Evolutionary conservation across 2,329 filamentous ascomycete species (phyloP), one percentile per base, ranked within the genome.

Genomic region (Tolypocladium inflatum): DNA sequence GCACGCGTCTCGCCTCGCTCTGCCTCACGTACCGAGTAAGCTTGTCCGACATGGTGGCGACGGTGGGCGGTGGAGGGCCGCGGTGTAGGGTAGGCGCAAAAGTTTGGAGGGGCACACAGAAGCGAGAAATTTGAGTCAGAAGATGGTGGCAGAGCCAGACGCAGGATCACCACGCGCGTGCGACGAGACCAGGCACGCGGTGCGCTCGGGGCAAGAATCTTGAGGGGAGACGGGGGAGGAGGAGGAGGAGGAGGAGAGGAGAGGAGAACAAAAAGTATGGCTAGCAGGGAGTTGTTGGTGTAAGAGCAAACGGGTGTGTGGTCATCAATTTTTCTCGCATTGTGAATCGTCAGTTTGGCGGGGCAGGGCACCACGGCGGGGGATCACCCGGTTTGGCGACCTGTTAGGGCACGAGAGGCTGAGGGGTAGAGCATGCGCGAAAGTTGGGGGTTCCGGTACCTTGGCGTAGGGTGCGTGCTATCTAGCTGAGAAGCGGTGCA

Each of bases 1-100:
- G 19, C 10, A 2, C 17, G 26, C 23, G 21, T 11, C 7, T 39
- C 45, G 57, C n/a, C 21, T 37, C n/a, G 35, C 41, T 35, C 45
- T 37, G 53, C n/a, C 23, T 45, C 21, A 71, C 86, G 68, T 86
- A 96, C 91, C 92, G 90, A 68, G 93, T 97, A 70, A 97, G 85
- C 79, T 89, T 96, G 83, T 96, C 91, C 73, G 90, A 83, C 91
- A 96, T 96, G 71, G 69, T 82, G 77, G 68, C 67, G 62, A 62
- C 62, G 58, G 59, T 63, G 61, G 59, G 56, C 48, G 59, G 33
- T 48, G 15, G 23, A 45, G 57, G 48, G 41, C 39, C 15, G 19
- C 41, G 38, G 56, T 57, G 43, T 51, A 55, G 60, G 57, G 57
- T 58, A 57, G n/a, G 30, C 23, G 55, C 43, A 56, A 55, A 48